Evolutionary conservation across 352 stramenopile genomes (phyloP).

Genomic region (Pseudoperonospora humuli): DNA sequence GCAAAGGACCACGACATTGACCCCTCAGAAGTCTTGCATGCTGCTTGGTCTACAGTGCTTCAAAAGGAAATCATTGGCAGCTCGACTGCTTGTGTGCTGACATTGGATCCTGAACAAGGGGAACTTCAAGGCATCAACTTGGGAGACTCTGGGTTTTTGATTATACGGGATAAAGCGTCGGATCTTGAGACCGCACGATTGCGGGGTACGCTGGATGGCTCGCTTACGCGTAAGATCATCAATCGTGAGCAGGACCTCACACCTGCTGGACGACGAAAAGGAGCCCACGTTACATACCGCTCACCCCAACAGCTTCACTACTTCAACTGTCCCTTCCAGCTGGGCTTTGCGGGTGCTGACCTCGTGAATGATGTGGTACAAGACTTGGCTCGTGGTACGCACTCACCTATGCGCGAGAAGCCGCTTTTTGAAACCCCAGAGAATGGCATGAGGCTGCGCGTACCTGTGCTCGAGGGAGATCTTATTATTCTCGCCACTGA

Average conservation of each 20-base stretch:
- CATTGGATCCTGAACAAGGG: conserved; percentile 86
- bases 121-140: conserved; percentile 94
- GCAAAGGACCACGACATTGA: conserved; percentile 54
- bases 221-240: conserved; percentile 59
- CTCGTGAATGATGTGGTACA: conserved; percentile 42
- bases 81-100: conserved; percentile 87
- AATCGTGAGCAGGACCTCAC: conserved; percentile 59
- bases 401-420: conserved; percentile 52
- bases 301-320: conserved; percentile 94
- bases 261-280: conserved; percentile 60
- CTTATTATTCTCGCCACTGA: conserved; percentile 95
- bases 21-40: conserved; percentile 55
- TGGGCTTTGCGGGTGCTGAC: conserved; percentile 47
- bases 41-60: conserved; percentile 69
- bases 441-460: conserved; percentile 88
- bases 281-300: conserved; percentile 86
- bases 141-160: conserved; percentile 88
- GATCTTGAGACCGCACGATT: conserved; percentile 53
- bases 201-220: conserved; percentile 67
- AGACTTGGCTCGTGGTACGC: conserved; percentile 32
- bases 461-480: conserved; percentile 91
- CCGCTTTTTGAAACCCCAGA: conserved; percentile 89
- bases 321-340: conserved; percentile 97
- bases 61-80: conserved; percentile 90
- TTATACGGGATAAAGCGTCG: conserved; percentile 73